Percentiles rank a stretch among this genome's conserved stretches.
These are phyloP conservation scores for Coemansia sp. DNA, from an alignment of 192 early-diverging fungal genomes.

Conservation along the genomic window DNA sequence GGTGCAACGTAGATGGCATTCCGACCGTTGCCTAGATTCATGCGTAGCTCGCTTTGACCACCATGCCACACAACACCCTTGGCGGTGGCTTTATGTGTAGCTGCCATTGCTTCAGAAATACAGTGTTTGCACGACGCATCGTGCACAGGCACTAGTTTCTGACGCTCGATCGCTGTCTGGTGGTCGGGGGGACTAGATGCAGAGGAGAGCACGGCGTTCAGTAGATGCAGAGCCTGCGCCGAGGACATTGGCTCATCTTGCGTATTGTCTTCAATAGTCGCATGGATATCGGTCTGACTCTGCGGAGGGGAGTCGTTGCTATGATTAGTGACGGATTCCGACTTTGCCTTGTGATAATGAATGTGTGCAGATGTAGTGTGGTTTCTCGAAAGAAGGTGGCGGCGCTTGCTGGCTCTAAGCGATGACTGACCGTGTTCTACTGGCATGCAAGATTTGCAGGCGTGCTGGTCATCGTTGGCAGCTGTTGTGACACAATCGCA, in stretches of 20 bases:
- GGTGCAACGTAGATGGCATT: slow-evolving; percentile 54
- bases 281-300: slow-evolving; percentile 12
- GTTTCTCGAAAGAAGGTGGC: slow-evolving; percentile 12
- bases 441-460: background rate
- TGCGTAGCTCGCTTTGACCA: slow-evolving; percentile 39
- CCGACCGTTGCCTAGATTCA: slow-evolving; percentile 50
- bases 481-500: background rate
- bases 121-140: slow-evolving; percentile 42
- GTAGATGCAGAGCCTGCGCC: slow-evolving; percentile 34
- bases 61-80: slow-evolving; percentile 19
- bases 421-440: background rate
- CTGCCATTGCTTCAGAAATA: slow-evolving; percentile 36
- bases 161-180: background rate
- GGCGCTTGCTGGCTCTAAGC: background rate
- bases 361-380: slow-evolving; percentile 10
- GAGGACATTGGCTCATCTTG: slow-evolving; percentile 51
- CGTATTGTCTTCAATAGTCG: slow-evolving; percentile 31
- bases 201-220: slow-evolving; percentile 31
- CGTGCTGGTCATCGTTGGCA: background rate
- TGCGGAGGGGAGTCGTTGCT: background rate
- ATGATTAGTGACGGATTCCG: background rate
- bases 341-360: slow-evolving; percentile 3
- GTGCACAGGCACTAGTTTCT: background rate
- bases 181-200: slow-evolving; percentile 11
- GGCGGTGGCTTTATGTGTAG: slow-evolving; percentile 29